Base-by-base conservation (phyloP, 78 protist genomes). In the Goniomonas avonlea region DNA sequence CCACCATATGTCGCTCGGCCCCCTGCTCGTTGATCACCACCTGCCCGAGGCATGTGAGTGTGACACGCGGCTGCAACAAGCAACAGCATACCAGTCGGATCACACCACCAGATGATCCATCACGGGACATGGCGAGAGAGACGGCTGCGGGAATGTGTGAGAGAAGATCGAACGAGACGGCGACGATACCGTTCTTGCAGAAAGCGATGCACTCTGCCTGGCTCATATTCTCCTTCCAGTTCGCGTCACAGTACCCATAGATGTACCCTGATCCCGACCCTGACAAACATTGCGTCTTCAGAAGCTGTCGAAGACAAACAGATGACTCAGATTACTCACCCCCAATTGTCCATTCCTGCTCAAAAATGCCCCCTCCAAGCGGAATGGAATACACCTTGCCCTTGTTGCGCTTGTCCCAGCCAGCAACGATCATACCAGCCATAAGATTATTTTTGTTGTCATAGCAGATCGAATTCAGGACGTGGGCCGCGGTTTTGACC, bases 21-120 rank as follows among this genome's bases (percentile, higher is more conserved):
- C n/a, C n/a, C n/a, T n/a, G n/a, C n/a, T n/a, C n/a, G n/a, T n/a
- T n/a, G n/a, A n/a, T n/a, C n/a, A n/a, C n/a, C n/a, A n/a, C n/a
- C n/a, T n/a, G n/a, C n/a, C n/a, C n/a, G n/a, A n/a, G n/a, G n/a
- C n/a, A n/a, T n/a, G n/a, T n/a, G n/a, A n/a, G n/a, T n/a, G n/a
- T n/a, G n/a, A n/a, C n/a, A n/a, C n/a, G n/a, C n/a, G n/a, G n/a
- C n/a, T n/a, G n/a, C n/a, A n/a, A n/a, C n/a, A n/a, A n/a, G n/a
- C n/a, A n/a, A n/a, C n/a, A n/a, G n/a, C n/a, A n/a, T n/a, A 82
- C 90, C 29, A 73, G 31, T n/a, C 99, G 89, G 75, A 92, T 84
- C 56, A 90, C 81, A 43, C 99, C 99, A 32, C 99, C 99, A 27
- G 95, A 89, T n/a, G 96, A 91, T 37, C 97, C 96, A 78, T 97